Conservation (phyloP, 306 rosid genomes). For the Comarum palustre region DNA sequence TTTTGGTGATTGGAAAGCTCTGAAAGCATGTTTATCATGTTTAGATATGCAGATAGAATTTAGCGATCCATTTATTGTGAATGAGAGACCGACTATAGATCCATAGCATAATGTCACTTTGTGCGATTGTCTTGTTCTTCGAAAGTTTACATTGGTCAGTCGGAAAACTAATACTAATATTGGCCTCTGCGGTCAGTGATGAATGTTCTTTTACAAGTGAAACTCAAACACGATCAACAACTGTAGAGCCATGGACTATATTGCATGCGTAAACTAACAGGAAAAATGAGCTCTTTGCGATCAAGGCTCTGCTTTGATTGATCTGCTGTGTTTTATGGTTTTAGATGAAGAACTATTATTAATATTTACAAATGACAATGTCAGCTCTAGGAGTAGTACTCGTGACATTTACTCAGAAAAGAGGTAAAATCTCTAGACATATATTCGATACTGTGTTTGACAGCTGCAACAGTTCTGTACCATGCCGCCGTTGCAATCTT, state of each 20-base stretch:
- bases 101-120: not conserved
- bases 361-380: conserved; percentile 16
- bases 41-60: not conserved
- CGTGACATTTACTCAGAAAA: not conserved
- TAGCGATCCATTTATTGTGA: not conserved
- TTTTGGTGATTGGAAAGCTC: not conserved
- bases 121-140: not conserved
- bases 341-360: not conserved
- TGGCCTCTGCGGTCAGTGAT: not conserved
- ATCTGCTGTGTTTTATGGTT: not conserved
- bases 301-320: not conserved
- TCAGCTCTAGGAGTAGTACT: not conserved
- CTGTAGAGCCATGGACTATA: not conserved
- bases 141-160: not conserved
- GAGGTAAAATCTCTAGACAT: not conserved
- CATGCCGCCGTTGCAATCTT: conserved; percentile 19
- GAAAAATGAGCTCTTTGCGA: not conserved
- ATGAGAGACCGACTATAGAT: not conserved
- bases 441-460: conserved; percentile 12
- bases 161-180: not conserved
- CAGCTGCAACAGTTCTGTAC: conserved; percentile 18
- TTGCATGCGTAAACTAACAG: not conserved
- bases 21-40: not conserved
- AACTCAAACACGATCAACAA: not conserved
- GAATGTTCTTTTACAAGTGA: not conserved